Conservation (phyloP, 352 stramenopile genomes). For the Phytopythium montanum region DNA sequence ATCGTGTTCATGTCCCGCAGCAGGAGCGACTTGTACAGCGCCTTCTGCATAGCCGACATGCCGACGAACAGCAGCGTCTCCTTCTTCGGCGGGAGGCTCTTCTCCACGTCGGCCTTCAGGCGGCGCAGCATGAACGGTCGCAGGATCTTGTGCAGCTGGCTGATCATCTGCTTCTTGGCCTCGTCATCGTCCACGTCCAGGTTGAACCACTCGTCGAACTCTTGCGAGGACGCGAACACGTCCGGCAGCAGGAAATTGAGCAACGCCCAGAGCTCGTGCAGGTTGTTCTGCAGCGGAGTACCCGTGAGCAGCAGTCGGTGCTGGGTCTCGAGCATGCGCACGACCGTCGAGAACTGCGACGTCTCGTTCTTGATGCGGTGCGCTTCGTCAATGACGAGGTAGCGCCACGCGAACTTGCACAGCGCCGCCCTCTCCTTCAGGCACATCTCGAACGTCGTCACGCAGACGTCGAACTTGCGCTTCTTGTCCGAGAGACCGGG, state of each 20-base stretch:
- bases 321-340: conserved; percentile 82
- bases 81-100: conserved; percentile 96
- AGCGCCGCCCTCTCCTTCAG: conserved; percentile 88
- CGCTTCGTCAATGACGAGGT: conserved; percentile 85
- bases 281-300: conserved; percentile 94
- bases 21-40: conserved; percentile 95
- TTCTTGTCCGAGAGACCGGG: conserved; percentile 85
- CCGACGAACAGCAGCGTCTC: conserved; percentile 94
- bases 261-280: conserved; percentile 93
- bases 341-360: conserved; percentile 86
- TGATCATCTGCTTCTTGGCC: conserved; percentile 90
- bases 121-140: conserved; percentile 97
- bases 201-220: conserved; percentile 90
- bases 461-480: conserved; percentile 95
- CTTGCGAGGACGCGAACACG: conserved; percentile 87
- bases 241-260: conserved; percentile 94
- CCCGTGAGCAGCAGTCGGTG: conserved; percentile 92
- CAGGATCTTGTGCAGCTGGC: conserved; percentile 84
- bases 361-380: conserved; percentile 89
- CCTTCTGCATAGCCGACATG: conserved; percentile 93
- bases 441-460: conserved; percentile 98
- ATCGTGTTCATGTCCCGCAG: conserved; percentile 94
- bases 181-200: conserved; percentile 85
- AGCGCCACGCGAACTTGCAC: conserved; percentile 88
- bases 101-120: conserved; percentile 99